A percentile compares a stretch with the other conserved stretches of the same genome.
Conservation (phyloP, 495 filamentous ascomycete species). For the Neurospora tetraspora region DNA sequence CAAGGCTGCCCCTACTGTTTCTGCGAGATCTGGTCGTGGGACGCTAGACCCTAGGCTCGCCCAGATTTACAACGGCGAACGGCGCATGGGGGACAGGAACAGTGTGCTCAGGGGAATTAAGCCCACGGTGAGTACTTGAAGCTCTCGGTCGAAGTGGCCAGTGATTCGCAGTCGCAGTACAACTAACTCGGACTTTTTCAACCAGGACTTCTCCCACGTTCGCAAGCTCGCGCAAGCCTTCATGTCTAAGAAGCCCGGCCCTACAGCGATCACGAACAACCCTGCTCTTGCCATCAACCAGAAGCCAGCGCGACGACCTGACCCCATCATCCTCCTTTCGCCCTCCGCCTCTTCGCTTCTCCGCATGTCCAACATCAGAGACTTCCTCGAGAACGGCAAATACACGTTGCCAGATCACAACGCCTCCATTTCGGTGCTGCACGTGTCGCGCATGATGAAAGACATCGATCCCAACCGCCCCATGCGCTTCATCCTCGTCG, state of each 20-base stretch:
- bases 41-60: constrained; percentile 68
- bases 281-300: constrained; percentile 35
- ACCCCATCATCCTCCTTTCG: constrained; percentile 96
- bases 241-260: constrained; percentile 50
- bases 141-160: neutral
- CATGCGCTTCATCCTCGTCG: constrained; percentile 89
- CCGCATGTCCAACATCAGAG: constrained; percentile 93
- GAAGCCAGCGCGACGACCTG: constrained; percentile 50
- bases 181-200: neutral
- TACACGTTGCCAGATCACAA: constrained; percentile 69
- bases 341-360: constrained; percentile 96
- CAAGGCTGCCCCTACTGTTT: constrained; percentile 39
- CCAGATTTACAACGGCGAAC: constrained; percentile 83
- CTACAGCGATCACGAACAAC: constrained; percentile 25
- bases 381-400: constrained; percentile 79
- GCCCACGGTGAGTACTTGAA: constrained; percentile 55
- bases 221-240: constrained; percentile 78
- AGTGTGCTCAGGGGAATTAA: constrained; percentile 80
- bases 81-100: constrained; percentile 88
- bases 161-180: neutral
- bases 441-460: constrained; percentile 70
- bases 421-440: constrained; percentile 64
- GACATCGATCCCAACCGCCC: constrained; percentile 60
- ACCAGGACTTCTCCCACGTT: constrained; percentile 87
- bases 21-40: constrained; percentile 44